Evolutionary conservation across 495 filamentous ascomycete species (phyloP).

Genomic region (Hyaloscypha finlandica): DNA sequence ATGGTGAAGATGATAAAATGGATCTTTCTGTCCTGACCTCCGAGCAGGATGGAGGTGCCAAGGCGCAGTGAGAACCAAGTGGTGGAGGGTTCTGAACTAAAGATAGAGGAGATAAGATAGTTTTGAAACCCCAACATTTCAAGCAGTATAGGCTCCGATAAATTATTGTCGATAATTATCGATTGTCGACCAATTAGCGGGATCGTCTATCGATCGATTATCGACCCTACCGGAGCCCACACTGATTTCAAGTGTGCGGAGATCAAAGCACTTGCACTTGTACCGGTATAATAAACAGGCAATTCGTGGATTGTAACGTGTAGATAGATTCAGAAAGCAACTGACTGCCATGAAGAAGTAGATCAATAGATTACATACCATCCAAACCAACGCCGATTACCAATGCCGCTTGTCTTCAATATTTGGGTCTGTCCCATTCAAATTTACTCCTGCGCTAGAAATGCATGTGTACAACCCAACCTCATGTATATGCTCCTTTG

Average conservation of each 20-base stretch:
- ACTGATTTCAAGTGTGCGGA: no score
- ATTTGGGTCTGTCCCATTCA: not conserved
- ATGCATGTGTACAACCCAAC: constrained; percentile 6
- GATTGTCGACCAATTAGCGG: no score
- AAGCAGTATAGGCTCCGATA: no score
- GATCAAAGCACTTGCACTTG: not conserved
- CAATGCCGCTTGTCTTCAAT: constrained; percentile 5
- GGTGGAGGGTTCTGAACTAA: not conserved
- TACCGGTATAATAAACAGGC: not conserved
- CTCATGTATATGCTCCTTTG: not conserved
- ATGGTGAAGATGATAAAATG: constrained; percentile 32
- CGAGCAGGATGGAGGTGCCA: not conserved
- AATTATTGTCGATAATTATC: no score
- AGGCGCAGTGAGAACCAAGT: not conserved
- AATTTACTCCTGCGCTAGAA: constrained; percentile 11
- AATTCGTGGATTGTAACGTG: not conserved
- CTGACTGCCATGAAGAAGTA: not conserved
- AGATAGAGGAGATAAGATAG: not conserved
- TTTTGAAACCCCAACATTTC: not conserved
- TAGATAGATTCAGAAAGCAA: not conserved
- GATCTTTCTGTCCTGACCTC: not conserved
- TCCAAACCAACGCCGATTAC: not conserved
- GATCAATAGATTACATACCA: constrained; percentile 4
- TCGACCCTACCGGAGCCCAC: no score
- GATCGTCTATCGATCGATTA: no score